Base-by-base conservation (phyloP, 176 grass and related monocot genomes). In the Triticum monococcum region DNA sequence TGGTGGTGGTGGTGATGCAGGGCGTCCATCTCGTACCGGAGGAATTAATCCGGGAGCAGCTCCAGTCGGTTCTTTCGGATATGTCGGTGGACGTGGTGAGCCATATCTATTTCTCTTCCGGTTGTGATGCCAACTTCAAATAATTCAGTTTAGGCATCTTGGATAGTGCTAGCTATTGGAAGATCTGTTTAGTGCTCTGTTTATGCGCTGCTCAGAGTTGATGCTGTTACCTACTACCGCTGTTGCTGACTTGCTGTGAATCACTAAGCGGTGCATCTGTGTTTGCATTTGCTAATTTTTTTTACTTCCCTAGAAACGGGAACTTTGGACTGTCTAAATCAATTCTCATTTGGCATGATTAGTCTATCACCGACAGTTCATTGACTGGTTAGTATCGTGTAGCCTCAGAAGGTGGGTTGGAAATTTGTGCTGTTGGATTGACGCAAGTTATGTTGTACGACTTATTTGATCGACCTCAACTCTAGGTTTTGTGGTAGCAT, bases 81-180 rank as follows among this genome's bases (percentile, higher is more conserved):
- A 98, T 98, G 93, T 86, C 89, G 59, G 96, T 98, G 41, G 92
- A 96, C 89, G 94, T 98, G 92, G 96, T 96, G 74, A 86, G 88
- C 75, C 28, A 3, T 69, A 56, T 20, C 46, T 12, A 61, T 82
- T 87, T 24, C 57, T 13, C 57, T 45, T 52, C 14, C 11, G 54
- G 17, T 46, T 60, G 37, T 9, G 43, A 43, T 74, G 36, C 40
- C 25, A 64, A 64, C 37, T 17, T 88, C 5, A 12, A 40, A 57
- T 71, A 23, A 71, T 71, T 40, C 8, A 17, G 62, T 75, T 84
- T 33, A 22, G 41, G 23, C 20, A 23, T 54, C 31, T 75, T 30
- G 8, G 31, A 22, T 81, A 28, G 28, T 75, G 26, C 48, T 86
- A 17, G 17, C 68, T 70, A 18, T 50, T 76, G 8, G 8, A 32